These are phyloP conservation scores for Candida sanyaensis DNA, from an alignment of 1,139 yeast species.

Conservation along the genomic window DNA sequence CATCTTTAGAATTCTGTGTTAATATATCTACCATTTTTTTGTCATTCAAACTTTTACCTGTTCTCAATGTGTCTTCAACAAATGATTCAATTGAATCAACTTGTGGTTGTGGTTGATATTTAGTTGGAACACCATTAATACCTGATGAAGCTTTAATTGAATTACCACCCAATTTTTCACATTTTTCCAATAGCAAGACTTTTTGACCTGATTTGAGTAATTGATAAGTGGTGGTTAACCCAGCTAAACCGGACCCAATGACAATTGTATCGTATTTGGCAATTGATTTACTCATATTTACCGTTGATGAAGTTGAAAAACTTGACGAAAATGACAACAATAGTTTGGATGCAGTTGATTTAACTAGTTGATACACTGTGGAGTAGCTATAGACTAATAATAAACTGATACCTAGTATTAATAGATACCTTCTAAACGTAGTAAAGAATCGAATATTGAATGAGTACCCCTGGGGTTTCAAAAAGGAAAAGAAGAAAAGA, in stretches of 20 bases:
- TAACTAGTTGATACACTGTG: not conserved
- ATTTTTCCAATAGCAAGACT: conserved; percentile 34
- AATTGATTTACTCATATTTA: conserved; percentile 4
- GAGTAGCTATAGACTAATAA: conserved; percentile 4
- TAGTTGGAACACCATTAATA: conserved; percentile 39
- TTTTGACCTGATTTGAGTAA: conserved; percentile 24
- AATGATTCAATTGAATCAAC: conserved; percentile 28
- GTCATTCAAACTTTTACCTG: conserved; percentile 33
- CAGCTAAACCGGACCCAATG: conserved; percentile 41
- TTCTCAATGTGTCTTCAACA: conserved; percentile 28
- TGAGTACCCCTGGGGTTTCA: not conserved
- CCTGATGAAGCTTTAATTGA: conserved; percentile 44
- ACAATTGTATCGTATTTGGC: conserved; percentile 19
- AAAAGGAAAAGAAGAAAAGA: not conserved
- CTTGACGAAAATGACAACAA: not conserved
- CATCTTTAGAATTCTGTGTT: conserved; percentile 26
- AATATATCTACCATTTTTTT: conserved; percentile 26
- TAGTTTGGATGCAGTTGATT: not conserved
- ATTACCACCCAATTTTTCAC: conserved; percentile 35
- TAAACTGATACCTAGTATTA: conserved; percentile 9
- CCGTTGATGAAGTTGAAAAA: not conserved
- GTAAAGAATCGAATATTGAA: conserved; percentile 8
- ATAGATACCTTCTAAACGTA: conserved; percentile 8
- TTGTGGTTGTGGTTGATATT: conserved; percentile 21
- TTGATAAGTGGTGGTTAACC: conserved; percentile 32